These are phyloP conservation scores for Cardamine occulta DNA, from an alignment of 345 rosid species.

Conservation along the genomic window DNA sequence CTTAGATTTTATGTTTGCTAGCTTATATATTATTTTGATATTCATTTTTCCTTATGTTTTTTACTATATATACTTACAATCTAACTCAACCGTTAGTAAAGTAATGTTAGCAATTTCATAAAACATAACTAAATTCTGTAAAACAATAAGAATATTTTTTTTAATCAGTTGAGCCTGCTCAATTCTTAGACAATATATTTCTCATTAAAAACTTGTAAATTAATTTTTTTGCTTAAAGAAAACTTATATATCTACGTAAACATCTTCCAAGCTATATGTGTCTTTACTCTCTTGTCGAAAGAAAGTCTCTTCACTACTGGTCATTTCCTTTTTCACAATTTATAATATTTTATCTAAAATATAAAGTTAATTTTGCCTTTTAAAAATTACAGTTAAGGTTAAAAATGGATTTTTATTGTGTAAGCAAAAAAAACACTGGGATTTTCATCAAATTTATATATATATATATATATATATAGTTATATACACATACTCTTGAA, in stretches of 20 bases:
- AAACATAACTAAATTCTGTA: too few relatives aligned
- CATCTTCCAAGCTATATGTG: background rate
- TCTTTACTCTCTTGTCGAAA: background rate
- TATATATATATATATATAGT: too few relatives aligned
- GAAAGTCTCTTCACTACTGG: background rate
- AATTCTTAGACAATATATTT: too few relatives aligned
- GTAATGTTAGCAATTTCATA: too few relatives aligned
- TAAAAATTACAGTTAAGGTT: background rate
- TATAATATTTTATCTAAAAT: background rate
- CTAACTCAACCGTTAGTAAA: background rate
- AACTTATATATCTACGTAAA: background rate
- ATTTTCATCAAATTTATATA: background rate
- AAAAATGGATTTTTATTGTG: background rate
- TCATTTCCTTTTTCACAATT: background rate
- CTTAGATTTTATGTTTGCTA: too few relatives aligned
- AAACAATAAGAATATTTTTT: too few relatives aligned
- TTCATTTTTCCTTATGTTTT: background rate
- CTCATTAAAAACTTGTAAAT: background rate
- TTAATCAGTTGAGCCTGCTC: too few relatives aligned
- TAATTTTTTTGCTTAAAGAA: background rate
- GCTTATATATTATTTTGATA: too few relatives aligned
- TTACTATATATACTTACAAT: too few relatives aligned
- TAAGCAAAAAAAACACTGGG: background rate
- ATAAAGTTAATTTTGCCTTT: background rate
- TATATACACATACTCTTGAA: background rate